Evolutionary conservation across 129 eudicot species (phyloP).

Genomic region (Lactuca saligna): DNA sequence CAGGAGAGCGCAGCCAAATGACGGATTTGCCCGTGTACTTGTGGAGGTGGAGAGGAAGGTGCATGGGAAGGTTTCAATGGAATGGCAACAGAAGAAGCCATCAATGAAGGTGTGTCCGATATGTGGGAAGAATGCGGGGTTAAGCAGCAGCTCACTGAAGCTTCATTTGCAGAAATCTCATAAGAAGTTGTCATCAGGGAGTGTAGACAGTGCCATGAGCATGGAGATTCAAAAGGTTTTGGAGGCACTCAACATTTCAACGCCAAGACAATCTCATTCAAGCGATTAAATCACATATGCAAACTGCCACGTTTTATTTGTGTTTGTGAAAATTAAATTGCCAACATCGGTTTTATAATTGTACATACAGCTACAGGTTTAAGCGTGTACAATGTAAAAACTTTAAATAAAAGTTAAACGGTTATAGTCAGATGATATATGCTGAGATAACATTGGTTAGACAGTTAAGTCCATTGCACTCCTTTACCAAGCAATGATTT

Average conservation of each 20-base stretch:
- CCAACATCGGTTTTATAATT: too few species aligned
- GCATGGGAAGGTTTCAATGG: conserved; percentile 94
- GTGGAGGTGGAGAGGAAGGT: conserved; percentile 68
- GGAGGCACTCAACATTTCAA: conserved; percentile 56
- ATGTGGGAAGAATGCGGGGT: conserved; percentile 90
- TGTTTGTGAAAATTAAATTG: too few species aligned
- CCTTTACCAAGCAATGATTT: too few species aligned
- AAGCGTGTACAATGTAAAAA: too few species aligned
- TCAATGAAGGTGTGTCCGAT: conserved; percentile 83
- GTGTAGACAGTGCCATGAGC: conserved; percentile 97
- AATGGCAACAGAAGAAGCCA: conserved; percentile 93
- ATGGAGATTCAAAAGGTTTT: conserved; percentile 94
- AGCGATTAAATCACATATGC: conserved; percentile 24
- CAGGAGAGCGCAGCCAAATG: conserved; percentile 96
- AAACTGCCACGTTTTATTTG: too few species aligned
- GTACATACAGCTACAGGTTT: too few species aligned
- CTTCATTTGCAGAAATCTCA: conserved; percentile 95
- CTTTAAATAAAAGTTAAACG: too few species aligned
- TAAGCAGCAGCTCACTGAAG: conserved; percentile 90
- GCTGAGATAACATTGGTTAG: too few species aligned
- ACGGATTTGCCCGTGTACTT: conserved; percentile 82
- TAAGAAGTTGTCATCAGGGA: conserved; percentile 83
- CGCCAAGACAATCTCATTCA: conserved; percentile 57
- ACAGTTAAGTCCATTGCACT: too few species aligned
- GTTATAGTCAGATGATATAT: too few species aligned